phyloP scores from a whole-genome alignment of 192 early-diverging fungal genomes.

The Gaertneriomyces semiglobifer region DNA sequence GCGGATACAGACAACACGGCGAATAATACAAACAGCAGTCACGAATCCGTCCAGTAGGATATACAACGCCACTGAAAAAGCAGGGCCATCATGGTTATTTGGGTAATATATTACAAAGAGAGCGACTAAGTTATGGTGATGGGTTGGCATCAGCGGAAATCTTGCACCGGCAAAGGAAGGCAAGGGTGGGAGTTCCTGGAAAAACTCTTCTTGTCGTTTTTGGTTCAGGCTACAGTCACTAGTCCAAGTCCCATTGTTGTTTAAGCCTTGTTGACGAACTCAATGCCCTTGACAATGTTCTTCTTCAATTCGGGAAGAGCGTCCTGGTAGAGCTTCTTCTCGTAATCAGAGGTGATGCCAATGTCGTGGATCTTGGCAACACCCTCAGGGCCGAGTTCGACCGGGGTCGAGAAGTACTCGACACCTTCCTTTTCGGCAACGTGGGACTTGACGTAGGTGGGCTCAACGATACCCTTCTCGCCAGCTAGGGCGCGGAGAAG shows the following conservation, averaged over 20 bases:
- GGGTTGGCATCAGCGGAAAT: too few species aligned
- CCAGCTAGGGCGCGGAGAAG: slow-evolving; percentile 78
- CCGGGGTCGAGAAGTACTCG: slow-evolving; percentile 58
- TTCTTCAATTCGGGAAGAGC: slow-evolving; percentile 79
- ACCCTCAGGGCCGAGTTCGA: slow-evolving; percentile 66
- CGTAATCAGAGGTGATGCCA: slow-evolving; percentile 69
- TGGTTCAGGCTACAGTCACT: too few species aligned
- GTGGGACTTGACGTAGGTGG: slow-evolving; percentile 74
- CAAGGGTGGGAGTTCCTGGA: too few species aligned
- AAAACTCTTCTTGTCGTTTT: too few species aligned
- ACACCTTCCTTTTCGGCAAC: slow-evolving; percentile 61
- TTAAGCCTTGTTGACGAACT: slow-evolving; percentile 66
- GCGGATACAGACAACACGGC: too few species aligned
- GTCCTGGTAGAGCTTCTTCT: slow-evolving; percentile 71
- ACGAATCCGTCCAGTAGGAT: too few species aligned
- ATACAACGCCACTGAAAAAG: too few species aligned
- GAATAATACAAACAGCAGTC: too few species aligned
- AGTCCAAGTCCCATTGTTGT: background rate
- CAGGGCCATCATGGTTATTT: too few species aligned
- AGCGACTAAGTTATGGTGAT: too few species aligned
- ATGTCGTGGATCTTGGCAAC: slow-evolving; percentile 84
- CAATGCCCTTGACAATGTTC: slow-evolving; percentile 86
- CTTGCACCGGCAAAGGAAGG: too few species aligned
- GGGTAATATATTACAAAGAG: too few species aligned
- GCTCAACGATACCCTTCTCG: slow-evolving; percentile 82